A percentile compares a stretch with the other conserved stretches of the same genome.
Conservation (phyloP, 192 early-diverging fungal species). For the Umbelopsis vinacea region DNA sequence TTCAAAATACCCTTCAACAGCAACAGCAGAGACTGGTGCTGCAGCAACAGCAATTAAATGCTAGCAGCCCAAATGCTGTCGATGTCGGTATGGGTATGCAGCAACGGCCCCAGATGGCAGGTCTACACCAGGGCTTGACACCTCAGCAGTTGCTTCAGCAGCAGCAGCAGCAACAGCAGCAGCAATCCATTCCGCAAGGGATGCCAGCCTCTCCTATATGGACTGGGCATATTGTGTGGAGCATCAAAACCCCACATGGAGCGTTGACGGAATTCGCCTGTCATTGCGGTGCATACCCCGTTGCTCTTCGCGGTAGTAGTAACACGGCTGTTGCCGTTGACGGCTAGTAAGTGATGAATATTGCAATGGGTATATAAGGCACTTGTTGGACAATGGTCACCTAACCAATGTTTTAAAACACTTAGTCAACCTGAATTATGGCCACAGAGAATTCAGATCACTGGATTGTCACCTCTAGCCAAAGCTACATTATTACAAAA, state of each 20-base stretch:
- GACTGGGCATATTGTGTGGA: slow-evolving; percentile 47
- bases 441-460: slow-evolving; percentile 42
- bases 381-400: background rate
- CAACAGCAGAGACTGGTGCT: slow-evolving; percentile 15
- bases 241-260: slow-evolving; percentile 39
- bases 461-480: slow-evolving; percentile 33
- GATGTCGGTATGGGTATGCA: slow-evolving; percentile 15
- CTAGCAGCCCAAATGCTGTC: slow-evolving; percentile 7
- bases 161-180: slow-evolving; percentile 21
- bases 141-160: slow-evolving; percentile 21
- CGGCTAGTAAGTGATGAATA: slow-evolving; percentile 40
- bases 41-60: slow-evolving; percentile 14
- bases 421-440: slow-evolving; percentile 41
- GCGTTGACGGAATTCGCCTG: slow-evolving; percentile 41
- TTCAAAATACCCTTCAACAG: slow-evolving; percentile 9
- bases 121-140: slow-evolving; percentile 20
- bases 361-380: background rate
- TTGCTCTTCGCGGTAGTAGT: slow-evolving; percentile 30
- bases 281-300: slow-evolving; percentile 42
- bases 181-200: slow-evolving; percentile 15
- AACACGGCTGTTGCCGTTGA: slow-evolving; percentile 27
- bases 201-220: slow-evolving; percentile 32
- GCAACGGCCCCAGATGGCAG: slow-evolving; percentile 1
- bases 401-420: background rate
- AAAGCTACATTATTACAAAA: slow-evolving; percentile 32